Evolutionary conservation across 2,329 filamentous ascomycete genomes (phyloP), one percentile per base, ranked within the genome.

Genomic region (Neurospora sp.): DNA sequence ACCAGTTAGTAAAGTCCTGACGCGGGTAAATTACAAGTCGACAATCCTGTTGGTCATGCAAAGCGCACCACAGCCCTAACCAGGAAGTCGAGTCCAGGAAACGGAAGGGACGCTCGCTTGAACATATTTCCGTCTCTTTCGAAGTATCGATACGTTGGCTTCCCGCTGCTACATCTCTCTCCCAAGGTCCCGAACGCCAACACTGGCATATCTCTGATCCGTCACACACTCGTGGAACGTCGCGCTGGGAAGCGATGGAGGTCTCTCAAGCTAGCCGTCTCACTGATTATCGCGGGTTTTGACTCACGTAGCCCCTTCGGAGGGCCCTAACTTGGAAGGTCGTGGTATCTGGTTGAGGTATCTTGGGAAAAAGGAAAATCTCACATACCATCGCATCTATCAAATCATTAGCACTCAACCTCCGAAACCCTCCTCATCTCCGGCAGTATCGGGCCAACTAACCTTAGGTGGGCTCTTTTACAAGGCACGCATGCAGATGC

Each of bases 401-500:
- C 66, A 70, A 68, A 69, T 72, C 67, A 46, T 72, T 71, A 39
- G 70, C 15, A 62, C 28, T 36, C 23, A 36, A 62, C 52, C 52
- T 36, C 52, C 52, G 28, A n/a, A 33, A 17, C 28, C 23, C 7
- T 33, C 13, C 8, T 17, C 46, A 28, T 62, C 52, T 62, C 28
- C 28, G 28, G 52, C 23, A 62, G 15, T 36, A 66, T 33, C 40
- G 38, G 71, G 68, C 33, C 52, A 67, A 76, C 76, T 62, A 74
- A 89, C 87, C 88, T 84, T 73, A 96, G 85, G 85, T 96, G 92
- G 43, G 92, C 92, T 79, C 89, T 89, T 78, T 95, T 95, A 82
- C 92, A 96, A 71, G 93, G 93, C 74, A 95, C 90, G 78, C 92
- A 96, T 36, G 92, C 92, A 42, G 91, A 94, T 68, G 91, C 91